Base-by-base conservation (phyloP, 371 early-diverging fungal species). In the Cladochytrium tenue region DNA sequence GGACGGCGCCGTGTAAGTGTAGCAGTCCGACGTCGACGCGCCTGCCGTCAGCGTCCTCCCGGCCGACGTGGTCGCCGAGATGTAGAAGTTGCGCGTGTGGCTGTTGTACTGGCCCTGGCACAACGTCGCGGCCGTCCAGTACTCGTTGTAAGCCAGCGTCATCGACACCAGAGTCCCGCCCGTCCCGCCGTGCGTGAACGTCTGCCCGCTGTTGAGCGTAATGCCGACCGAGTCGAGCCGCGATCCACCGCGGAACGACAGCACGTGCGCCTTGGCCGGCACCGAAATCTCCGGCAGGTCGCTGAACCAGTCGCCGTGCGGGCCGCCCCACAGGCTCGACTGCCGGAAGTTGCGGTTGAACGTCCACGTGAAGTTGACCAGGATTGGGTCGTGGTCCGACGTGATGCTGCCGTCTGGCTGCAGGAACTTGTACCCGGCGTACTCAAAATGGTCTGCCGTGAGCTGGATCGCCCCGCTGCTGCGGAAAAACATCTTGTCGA, bases 401-500 rank as follows among this genome's bases (percentile, higher is more conserved):
- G 20, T 43, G 43, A 43, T 43, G 43, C 20, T 43, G 43, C 43
- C 43, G 43, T 43, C 43, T 7, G 7, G 13, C 43, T 43, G 43
- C 43, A 43, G 43, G 43, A 43, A 43, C 43, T 43, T 43, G 43
- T 43, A 43, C 43, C 43, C 43, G 20, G 20, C 43, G 43, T 43
- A 43, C 43, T 43, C 43, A 43, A 43, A 43, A 20, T 43, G 43
- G 43, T 7, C 20, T 20, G 43, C 20, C 13, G 43, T 13, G 20
- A 43, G 43, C 43, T 43, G 43, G 43, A 60, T 7, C 15, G n/a
- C 27, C 15, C 23, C 23, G 25, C 15, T 23, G 31, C 53, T n/a
- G 28, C 67, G 63, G 66, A 53, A 67, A 20, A 60, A 67, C 36
- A 67, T 26, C 25, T 67, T 67, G 36, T 67, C 68, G 7, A 64